A percentile compares a stretch with the other conserved stretches of the same genome.
Conservation (phyloP, 2,329 filamentous ascomycete genomes). For the Trichoderma gracile region DNA sequence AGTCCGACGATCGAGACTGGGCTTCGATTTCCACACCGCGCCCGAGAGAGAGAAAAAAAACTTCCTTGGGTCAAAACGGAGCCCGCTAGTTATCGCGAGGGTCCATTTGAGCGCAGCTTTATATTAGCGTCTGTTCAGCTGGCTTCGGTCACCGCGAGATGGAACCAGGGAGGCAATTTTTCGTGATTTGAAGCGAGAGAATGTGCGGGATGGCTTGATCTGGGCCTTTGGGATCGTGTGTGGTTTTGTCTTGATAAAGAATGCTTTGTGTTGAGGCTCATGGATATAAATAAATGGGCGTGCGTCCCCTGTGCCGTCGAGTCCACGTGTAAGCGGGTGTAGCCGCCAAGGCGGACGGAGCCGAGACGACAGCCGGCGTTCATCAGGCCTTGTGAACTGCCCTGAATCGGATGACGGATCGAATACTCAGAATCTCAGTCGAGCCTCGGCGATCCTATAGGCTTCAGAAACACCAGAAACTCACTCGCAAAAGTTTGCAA, state of each 20-base stretch:
- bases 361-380: neutral
- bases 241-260: no score
- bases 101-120: neutral
- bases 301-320: neutral
- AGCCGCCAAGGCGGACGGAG: neutral
- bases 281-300: no score
- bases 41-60: neutral
- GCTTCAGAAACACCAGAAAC: neutral
- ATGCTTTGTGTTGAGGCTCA: no score
- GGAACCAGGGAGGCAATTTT: neutral
- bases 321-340: neutral
- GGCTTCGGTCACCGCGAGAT: neutral
- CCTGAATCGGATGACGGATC: slow-evolving; percentile 11
- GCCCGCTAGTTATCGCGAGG: neutral
- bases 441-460: slow-evolving; percentile 2
- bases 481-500: neutral
- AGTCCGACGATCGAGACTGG: neutral
- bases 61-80: neutral
- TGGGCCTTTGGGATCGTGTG: no score
- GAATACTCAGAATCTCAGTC: neutral
- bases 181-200: neutral
- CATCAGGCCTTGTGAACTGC: neutral
- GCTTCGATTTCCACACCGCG: neutral
- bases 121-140: neutral
- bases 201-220: neutral